Percentiles rank a stretch among this genome's conserved stretches.
Evolutionary conservation across 331 rosid genomes (phyloP).

Genomic region (Saraca asoca): DNA sequence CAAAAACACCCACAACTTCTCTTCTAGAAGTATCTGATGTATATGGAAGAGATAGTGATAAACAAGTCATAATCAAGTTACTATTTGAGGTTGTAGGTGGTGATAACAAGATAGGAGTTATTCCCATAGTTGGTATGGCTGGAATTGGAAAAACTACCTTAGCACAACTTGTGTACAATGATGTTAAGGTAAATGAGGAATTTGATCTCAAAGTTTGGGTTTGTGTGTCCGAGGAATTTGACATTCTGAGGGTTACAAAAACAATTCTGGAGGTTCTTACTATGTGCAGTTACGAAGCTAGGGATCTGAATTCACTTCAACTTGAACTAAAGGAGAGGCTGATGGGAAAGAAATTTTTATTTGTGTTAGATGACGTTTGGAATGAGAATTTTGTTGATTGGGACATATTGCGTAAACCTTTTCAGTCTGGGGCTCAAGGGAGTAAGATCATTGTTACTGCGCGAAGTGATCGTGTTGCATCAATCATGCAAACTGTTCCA

Average conservation of each 20-base stretch:
- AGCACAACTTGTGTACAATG: slow-evolving; percentile 35
- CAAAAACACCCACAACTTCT: background rate
- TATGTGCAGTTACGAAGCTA: background rate
- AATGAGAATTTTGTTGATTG: slow-evolving; percentile 18
- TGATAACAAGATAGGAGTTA: background rate
- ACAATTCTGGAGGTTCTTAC: slow-evolving; percentile 2
- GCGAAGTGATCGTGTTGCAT: slow-evolving; percentile 4
- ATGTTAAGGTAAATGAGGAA: slow-evolving; percentile 16
- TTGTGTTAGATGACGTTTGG: slow-evolving; percentile 49
- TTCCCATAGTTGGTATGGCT: slow-evolving; percentile 48
- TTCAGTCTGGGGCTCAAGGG: slow-evolving; percentile 20
- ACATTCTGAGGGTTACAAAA: slow-evolving; percentile 2
- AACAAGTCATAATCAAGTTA: slow-evolving; percentile 3
- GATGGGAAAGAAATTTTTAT: slow-evolving; percentile 25
- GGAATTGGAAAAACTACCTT: slow-evolving; percentile 46
- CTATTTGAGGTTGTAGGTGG: background rate
- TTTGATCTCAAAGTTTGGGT: slow-evolving; percentile 29
- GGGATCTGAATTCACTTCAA: slow-evolving; percentile 5
- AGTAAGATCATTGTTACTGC: slow-evolving; percentile 43
- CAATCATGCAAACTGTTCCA: slow-evolving; percentile 1
- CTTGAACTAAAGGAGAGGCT: background rate
- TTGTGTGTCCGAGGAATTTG: slow-evolving; percentile 34
- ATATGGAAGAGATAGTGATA: slow-evolving; percentile 24
- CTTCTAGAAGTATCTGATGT: background rate
- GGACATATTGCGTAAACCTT: slow-evolving; percentile 7